Evolutionary conservation across 164 flowering plant species (phyloP).

Genomic region (Piper longum): DNA sequence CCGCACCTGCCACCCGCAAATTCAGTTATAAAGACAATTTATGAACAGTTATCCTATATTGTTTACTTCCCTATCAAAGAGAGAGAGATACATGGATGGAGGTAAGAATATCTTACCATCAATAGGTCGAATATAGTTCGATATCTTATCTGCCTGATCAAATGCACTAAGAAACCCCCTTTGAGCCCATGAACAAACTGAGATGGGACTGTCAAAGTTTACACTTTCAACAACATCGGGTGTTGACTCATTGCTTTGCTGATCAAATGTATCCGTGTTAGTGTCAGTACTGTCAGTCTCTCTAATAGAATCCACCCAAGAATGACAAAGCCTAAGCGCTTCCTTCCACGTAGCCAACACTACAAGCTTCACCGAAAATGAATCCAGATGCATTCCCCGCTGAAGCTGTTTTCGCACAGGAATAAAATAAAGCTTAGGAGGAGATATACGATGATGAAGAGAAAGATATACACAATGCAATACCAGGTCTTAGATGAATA

Average conservation of each 20-base stretch:
- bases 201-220: slow-evolving; percentile 24
- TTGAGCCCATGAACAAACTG: slow-evolving; percentile 29
- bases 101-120: slow-evolving; percentile 22
- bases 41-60: background rate
- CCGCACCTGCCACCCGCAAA: slow-evolving; percentile 12
- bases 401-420: slow-evolving; percentile 21
- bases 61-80: background rate
- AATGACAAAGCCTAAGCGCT: slow-evolving; percentile 19
- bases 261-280: slow-evolving; percentile 5
- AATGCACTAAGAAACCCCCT: slow-evolving; percentile 27
- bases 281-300: slow-evolving; percentile 8
- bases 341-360: slow-evolving; percentile 41
- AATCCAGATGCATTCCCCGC: slow-evolving; percentile 25
- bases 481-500: slow-evolving; percentile 2
- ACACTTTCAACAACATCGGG: slow-evolving; percentile 3
- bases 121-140: slow-evolving; percentile 15
- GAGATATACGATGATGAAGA: background rate
- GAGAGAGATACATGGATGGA: background rate
- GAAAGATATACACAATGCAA: background rate
- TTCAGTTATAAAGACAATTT: background rate
- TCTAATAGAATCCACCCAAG: slow-evolving; percentile 18
- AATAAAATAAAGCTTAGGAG: background rate
- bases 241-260: slow-evolving; percentile 3
- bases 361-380: slow-evolving; percentile 38
- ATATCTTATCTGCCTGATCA: slow-evolving; percentile 31